Base-by-base conservation (phyloP, 2,329 filamentous ascomycete genomes). In the Aspergillus nomiae region DNA sequence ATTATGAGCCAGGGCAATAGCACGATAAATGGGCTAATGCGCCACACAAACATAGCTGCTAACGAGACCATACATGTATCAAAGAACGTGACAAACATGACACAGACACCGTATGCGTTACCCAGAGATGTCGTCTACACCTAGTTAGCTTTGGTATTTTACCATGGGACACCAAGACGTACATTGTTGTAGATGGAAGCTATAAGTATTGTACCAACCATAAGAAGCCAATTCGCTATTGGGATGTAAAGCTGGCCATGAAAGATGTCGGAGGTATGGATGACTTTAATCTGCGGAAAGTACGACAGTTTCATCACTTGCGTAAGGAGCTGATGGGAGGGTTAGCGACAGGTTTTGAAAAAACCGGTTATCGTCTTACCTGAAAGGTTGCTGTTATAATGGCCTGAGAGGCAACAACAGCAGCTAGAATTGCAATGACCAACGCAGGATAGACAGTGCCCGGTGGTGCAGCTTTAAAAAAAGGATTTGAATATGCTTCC, bases 201-300 rank as follows among this genome's bases (percentile, higher is more conserved):
- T 10, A 93, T 87, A 10, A 92, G 79, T n/a, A 94, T 84, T 0
- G 89, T 89, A 1, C 90, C 90, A 36, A 90, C 81, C 88, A 93
- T 90, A 65, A 94, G 81, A 1, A 93, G 78, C 89, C 90, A 93
- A 71, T 94, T 94, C 4, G 88, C 87, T 14, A 91, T 78, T 0
- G 91, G 91, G 19, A 94, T 87, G 70, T 92, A 94, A 0, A 94
- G 81, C 71, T 94, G 91, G 3, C 90, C 90, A 69, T 92, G 87
- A 66, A 92, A 91, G 2, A 78, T 83, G 41, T 83, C 85, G 7
- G 88, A 91, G 0, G 90, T 92, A 71, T 93, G 90, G 1, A 90
- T 83, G 4, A 90, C 83, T 69, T 90, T 88, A 73, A 94, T 88
- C 65, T 92, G 90, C 0, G 91, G 91, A 65, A 92, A 92, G 74